A percentile compares a stretch with the other conserved stretches of the same genome.
Evolutionary conservation across 1,284 basidiomycete genomes (phyloP).

Genomic region (Pisolithus thermaeus): DNA sequence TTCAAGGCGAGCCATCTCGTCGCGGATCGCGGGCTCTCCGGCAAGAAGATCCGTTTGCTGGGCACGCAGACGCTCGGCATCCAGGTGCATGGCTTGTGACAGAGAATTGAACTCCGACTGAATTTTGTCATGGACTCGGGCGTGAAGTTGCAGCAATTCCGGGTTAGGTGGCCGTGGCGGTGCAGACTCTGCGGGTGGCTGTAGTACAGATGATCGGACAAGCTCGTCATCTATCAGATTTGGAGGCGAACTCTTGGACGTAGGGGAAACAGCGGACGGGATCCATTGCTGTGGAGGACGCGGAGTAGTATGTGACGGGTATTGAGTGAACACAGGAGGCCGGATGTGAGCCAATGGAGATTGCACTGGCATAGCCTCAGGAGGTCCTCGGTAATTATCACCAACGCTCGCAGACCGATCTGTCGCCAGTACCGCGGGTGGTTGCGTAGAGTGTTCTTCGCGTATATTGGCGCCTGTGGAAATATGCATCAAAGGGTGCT

Average conservation of each 20-base stretch:
- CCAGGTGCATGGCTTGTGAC: conserved; percentile 57
- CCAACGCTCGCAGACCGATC: conserved; percentile 17
- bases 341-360: conserved; percentile 12
- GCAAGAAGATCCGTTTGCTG: conserved; percentile 81
- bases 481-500: conserved; percentile 15
- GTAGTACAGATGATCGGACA: conserved; percentile 24
- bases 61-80: conserved; percentile 72
- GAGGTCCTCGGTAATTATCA: conserved; percentile 28
- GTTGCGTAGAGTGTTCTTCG: conserved; percentile 21
- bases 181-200: conserved; percentile 32
- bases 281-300: conserved; percentile 14
- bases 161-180: conserved; percentile 88
- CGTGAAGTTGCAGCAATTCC: conserved; percentile 81
- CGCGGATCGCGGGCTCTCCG: conserved; percentile 88
- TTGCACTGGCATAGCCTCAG: conserved; percentile 14
- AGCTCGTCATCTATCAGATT: conserved; percentile 51
- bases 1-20: conserved; percentile 93
- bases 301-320: conserved; percentile 16
- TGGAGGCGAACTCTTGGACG: conserved; percentile 30
- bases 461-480: conserved; percentile 8
- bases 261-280: conserved; percentile 18
- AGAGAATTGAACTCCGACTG: conserved; percentile 64
- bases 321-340: conserved; percentile 12
- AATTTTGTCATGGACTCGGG: conserved; percentile 73
- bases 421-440: conserved; percentile 18